phyloP scores from a whole-genome alignment of 2,329 filamentous ascomycete species.

The Apiospora kogelbergensis region DNA sequence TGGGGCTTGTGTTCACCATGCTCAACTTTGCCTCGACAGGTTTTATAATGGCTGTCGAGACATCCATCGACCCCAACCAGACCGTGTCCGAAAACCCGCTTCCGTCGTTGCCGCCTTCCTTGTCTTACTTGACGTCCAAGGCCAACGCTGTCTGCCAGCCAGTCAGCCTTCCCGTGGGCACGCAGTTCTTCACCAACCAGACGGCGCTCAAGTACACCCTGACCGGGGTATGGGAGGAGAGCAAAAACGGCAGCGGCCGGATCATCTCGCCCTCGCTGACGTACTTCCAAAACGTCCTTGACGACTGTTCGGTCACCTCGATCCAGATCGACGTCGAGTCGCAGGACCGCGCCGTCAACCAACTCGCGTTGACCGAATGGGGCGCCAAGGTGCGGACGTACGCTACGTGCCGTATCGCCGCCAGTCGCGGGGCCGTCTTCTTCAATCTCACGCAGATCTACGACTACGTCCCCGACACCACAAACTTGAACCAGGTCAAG shows the following conservation, averaged over 20 bases:
- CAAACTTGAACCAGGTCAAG: not conserved
- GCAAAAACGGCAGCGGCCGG: not conserved
- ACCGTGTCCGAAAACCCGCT: not conserved
- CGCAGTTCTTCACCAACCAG: not conserved
- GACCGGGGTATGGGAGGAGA: not conserved
- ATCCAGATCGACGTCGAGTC: not conserved
- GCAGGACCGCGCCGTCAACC: not conserved
- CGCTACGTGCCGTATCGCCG: not conserved
- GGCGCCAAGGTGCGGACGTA: not conserved
- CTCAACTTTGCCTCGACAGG: not conserved
- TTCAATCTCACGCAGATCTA: not conserved
- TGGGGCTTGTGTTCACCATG: not conserved
- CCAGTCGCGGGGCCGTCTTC: not conserved
- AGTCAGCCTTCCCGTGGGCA: not conserved
- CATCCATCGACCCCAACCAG: not conserved
- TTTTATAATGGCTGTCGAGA: not conserved
- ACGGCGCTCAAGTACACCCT: not conserved
- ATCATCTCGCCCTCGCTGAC: not conserved
- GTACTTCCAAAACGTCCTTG: not conserved
- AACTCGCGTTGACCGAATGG: not conserved
- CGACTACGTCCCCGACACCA: not conserved
- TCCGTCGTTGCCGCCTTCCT: not conserved
- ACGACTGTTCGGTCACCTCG: not conserved
- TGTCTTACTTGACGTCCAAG: not conserved
- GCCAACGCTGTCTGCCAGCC: not conserved